A percentile compares a stretch with the other conserved stretches of the same genome.
Conservation (phyloP, 441 rosid genomes). For the Populus hybrid region DNA sequence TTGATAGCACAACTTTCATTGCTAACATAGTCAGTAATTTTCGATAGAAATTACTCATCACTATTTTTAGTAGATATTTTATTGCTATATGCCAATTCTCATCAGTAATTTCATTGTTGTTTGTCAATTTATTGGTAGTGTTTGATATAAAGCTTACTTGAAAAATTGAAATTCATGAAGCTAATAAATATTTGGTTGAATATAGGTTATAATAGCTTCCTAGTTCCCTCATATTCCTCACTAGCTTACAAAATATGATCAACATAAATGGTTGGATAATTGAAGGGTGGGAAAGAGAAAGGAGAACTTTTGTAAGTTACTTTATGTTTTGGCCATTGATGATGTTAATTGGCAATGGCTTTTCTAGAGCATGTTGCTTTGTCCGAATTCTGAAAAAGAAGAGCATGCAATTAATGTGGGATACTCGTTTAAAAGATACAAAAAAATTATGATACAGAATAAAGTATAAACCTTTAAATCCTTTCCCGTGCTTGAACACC, state of each 20-base stretch:
- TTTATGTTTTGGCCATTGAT: background rate
- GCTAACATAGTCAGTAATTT: no score
- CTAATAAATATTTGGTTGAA: background rate
- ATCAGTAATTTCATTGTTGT: no score
- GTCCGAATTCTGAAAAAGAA: background rate
- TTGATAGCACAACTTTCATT: no score
- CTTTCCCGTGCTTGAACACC: conserved; percentile 7
- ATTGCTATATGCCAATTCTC: no score
- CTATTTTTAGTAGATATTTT: no score
- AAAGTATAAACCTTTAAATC: conserved; percentile 1
- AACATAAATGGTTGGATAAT: background rate
- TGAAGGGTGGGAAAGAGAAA: no score
- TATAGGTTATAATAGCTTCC: background rate
- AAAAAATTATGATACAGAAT: no score
- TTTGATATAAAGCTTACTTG: background rate
- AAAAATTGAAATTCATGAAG: background rate
- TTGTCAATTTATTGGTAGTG: no score
- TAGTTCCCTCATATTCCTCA: background rate
- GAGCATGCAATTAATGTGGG: background rate
- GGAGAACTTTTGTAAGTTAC: background rate
- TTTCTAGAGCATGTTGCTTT: background rate
- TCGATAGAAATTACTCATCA: no score
- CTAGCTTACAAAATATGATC: background rate
- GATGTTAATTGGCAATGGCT: background rate
- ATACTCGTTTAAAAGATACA: background rate